Evolutionary conservation across 2,329 filamentous ascomycete species (phyloP).

Genomic region (Plenodomus lindquistii): DNA sequence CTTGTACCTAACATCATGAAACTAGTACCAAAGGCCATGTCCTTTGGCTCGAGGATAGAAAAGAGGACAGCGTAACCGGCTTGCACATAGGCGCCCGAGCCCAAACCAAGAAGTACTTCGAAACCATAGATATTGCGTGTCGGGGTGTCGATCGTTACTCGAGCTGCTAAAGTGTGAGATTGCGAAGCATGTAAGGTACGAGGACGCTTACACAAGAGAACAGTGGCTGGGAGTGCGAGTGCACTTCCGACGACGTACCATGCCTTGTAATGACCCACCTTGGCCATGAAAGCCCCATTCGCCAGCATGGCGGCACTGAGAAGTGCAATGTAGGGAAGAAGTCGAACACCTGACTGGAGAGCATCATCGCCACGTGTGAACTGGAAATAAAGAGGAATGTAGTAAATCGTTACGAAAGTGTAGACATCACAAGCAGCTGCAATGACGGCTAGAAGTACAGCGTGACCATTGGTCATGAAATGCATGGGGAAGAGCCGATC

Average conservation of each 20-base stretch:
- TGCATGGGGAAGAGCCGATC: constrained; percentile 56
- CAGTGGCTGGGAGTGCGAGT: constrained; percentile 9
- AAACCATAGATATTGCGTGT: constrained; percentile 22
- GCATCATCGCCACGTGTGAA: constrained; percentile 19
- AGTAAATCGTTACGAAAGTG: constrained; percentile 16
- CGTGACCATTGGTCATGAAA: constrained; percentile 38
- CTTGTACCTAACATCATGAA: too few relatives aligned
- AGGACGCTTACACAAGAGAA: constrained; percentile 15
- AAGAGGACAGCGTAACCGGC: constrained; percentile 14
- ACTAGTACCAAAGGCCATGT: too few relatives aligned
- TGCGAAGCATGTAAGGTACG: background rate
- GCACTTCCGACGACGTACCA: background rate
- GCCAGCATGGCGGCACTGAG: constrained; percentile 2
- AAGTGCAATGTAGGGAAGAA: constrained; percentile 27
- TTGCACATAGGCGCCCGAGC: constrained; percentile 16
- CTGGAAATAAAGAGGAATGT: constrained; percentile 31
- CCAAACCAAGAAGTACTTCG: constrained; percentile 16
- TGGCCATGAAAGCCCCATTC: background rate
- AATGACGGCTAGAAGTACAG: background rate
- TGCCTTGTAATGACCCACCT: constrained; percentile 1
- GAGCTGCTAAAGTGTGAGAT: too few relatives aligned
- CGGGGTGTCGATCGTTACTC: constrained; percentile 6
- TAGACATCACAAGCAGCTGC: background rate
- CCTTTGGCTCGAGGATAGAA: too few relatives aligned
- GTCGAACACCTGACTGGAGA: constrained; percentile 21